Percentiles rank a stretch among this genome's conserved stretches.
phyloP scores from a whole-genome alignment of 2,329 filamentous ascomycete genomes.

The Curvularia eragrostidis region DNA sequence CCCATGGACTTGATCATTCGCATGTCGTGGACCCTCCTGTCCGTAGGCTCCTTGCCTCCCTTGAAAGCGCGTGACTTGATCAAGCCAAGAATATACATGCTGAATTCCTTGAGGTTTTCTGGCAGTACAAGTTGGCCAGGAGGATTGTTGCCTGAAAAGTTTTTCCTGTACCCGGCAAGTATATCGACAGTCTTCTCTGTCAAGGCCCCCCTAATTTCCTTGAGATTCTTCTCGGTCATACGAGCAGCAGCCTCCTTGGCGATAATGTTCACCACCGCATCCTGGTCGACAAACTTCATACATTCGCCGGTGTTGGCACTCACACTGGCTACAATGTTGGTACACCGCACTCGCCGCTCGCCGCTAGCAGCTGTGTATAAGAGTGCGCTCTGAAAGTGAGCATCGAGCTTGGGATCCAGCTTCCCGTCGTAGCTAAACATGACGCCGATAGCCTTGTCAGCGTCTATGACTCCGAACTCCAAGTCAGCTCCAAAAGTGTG shows the following conservation, averaged over 20 bases:
- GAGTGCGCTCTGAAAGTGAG: conserved; percentile 94
- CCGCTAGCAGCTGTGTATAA: conserved; percentile 92
- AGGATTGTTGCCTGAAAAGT: conserved; percentile 85
- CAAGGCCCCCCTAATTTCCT: conserved; percentile 82
- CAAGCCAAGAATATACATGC: conserved; percentile 92
- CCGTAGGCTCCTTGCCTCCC: conserved; percentile 85
- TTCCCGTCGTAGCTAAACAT: conserved; percentile 97
- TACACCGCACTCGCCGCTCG: conserved; percentile 88
- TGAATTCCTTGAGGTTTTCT: conserved; percentile 93
- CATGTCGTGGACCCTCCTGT: conserved; percentile 89
- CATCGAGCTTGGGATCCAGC: conserved; percentile 93
- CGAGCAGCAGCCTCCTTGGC: conserved; percentile 94
- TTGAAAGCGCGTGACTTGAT: conserved; percentile 94
- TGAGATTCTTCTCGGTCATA: conserved; percentile 76
- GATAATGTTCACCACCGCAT: conserved; percentile 85
- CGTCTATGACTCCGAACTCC: conserved; percentile 89
- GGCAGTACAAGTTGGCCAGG: conserved; percentile 93
- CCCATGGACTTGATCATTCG: conserved; percentile 90
- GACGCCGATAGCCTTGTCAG: conserved; percentile 90
- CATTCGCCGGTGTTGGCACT: conserved; percentile 81
- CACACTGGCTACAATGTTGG: conserved; percentile 91
- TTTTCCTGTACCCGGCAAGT: conserved; percentile 88
- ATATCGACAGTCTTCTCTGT: conserved; percentile 94
- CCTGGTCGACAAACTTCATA: conserved; percentile 95
- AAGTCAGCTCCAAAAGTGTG: conserved; percentile 94